These are phyloP conservation scores for Phialemonium atrogriseum DNA, from an alignment of 2,329 filamentous ascomycete species.

Conservation along the genomic window DNA sequence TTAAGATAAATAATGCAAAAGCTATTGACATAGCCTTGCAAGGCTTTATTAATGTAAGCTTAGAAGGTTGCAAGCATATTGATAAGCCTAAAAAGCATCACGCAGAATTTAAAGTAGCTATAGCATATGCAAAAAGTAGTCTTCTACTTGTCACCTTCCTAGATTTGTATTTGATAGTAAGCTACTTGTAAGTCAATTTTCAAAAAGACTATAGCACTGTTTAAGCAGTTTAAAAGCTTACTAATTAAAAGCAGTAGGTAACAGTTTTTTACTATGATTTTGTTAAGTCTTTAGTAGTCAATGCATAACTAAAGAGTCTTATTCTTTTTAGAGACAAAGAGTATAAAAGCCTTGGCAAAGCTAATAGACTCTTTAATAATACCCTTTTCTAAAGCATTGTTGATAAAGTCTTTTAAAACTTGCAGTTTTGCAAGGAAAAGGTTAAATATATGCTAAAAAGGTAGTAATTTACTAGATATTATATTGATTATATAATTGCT, in stretches of 20 bases:
- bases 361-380: not conserved
- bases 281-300: constrained; percentile 25
- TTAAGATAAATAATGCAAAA: constrained; percentile 8
- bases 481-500: not conserved
- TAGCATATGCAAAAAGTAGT: constrained; percentile 18
- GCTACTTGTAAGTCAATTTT: constrained; percentile 16
- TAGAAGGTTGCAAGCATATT: constrained; percentile 9
- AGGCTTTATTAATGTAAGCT: constrained; percentile 5
- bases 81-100: constrained; percentile 20
- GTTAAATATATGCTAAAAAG: not conserved
- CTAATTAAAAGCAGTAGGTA: constrained; percentile 22
- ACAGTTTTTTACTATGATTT: constrained; percentile 22
- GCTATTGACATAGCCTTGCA: constrained; percentile 3
- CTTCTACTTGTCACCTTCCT: constrained; percentile 20
- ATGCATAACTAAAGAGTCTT: constrained; percentile 21
- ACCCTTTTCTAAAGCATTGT: not conserved
- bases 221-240: constrained; percentile 19
- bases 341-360: constrained; percentile 8
- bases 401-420: not conserved
- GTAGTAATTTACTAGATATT: too few relatives aligned
- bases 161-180: constrained; percentile 14
- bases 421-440: not conserved
- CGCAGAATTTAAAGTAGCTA: constrained; percentile 18
- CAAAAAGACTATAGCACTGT: constrained; percentile 16
- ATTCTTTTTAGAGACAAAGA: constrained; percentile 23